Percentiles rank a stretch among this genome's conserved stretches.
Conservation (phyloP, 768 basidiomycete genomes). For the Phylloporus rhodoxanthus region DNA sequence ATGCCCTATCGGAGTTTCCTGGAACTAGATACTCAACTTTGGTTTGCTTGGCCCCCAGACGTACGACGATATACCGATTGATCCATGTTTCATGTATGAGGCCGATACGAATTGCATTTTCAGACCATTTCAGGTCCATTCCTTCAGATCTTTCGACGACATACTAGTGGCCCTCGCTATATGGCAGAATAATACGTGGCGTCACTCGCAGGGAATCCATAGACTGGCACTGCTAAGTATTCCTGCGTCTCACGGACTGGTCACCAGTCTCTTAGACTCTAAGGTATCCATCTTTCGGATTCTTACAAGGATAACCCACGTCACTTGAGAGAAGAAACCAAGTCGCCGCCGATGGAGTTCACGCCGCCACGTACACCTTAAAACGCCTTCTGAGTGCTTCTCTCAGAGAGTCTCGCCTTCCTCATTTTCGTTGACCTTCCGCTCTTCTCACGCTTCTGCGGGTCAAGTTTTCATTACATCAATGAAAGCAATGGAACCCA, state of each 20-base stretch:
- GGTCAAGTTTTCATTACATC: slow-evolving; percentile 23
- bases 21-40: not conserved
- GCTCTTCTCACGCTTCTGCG: slow-evolving; percentile 6
- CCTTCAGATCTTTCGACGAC: not conserved
- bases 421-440: slow-evolving; percentile 9
- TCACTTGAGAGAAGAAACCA: slow-evolving; percentile 7
- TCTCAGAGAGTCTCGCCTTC: slow-evolving; percentile 7
- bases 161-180: not conserved
- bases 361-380: slow-evolving; percentile 3
- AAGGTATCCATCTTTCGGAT: slow-evolving; percentile 9
- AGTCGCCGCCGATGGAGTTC: slow-evolving; percentile 13
- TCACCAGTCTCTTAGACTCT: too few species aligned
- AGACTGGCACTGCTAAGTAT: too few species aligned
- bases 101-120: not conserved
- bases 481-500: slow-evolving; percentile 25
- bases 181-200: slow-evolving; percentile 4
- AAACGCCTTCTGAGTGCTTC: slow-evolving; percentile 1
- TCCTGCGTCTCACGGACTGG: too few species aligned
- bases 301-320: slow-evolving; percentile 5
- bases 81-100: not conserved
- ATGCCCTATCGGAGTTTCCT: slow-evolving; percentile 1
- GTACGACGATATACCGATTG: not conserved
- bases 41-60: not conserved
- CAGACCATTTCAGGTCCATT: not conserved
- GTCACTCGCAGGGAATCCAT: not conserved